These are phyloP conservation scores for Podaxis rugospora DNA, from an alignment of 768 basidiomycete genomes.

Conservation along the genomic window DNA sequence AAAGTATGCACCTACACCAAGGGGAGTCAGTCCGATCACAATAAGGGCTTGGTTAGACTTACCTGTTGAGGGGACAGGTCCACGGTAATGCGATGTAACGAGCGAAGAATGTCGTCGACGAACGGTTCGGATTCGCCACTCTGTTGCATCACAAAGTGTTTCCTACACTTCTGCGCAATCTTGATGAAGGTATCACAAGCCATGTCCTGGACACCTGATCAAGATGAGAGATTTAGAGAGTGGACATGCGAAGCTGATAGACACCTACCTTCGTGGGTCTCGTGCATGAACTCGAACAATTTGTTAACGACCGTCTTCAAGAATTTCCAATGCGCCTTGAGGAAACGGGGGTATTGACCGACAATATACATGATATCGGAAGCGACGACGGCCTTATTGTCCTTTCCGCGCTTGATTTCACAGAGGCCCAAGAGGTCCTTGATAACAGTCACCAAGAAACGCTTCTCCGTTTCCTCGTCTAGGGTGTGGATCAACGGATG, in stretches of 20 bases:
- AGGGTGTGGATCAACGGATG: slow-evolving; percentile 4
- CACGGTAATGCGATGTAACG: slow-evolving; percentile 89
- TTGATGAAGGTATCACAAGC: slow-evolving; percentile 99
- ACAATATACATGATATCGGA: slow-evolving; percentile 99
- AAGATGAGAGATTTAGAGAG: not conserved
- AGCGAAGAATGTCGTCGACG: slow-evolving; percentile 92
- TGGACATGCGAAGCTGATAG: not conserved
- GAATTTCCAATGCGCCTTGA: slow-evolving; percentile 99
- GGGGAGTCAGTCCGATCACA: slow-evolving; percentile 17
- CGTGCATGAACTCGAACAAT: slow-evolving; percentile 99
- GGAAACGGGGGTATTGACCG: slow-evolving; percentile 98
- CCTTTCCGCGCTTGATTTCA: slow-evolving; percentile 98
- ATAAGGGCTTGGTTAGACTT: slow-evolving; percentile 6
- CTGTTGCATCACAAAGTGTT: slow-evolving; percentile 99
- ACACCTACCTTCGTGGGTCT: slow-evolving; percentile 87
- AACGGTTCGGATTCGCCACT: slow-evolving; percentile 96
- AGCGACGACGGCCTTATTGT: slow-evolving; percentile 98
- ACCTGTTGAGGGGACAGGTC: slow-evolving; percentile 91
- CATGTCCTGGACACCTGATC: slow-evolving; percentile 96
- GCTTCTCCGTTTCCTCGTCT: slow-evolving; percentile 99
- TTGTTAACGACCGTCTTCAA: slow-evolving; percentile 99
- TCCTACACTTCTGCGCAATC: slow-evolving; percentile 96
- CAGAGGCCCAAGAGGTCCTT: slow-evolving; percentile 96
- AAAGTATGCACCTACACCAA: slow-evolving; percentile 79
- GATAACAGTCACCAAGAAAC: slow-evolving; percentile 98